Percentiles rank a stretch among this genome's conserved stretches.
These are phyloP conservation scores for Vaucheria bursata DNA, from an alignment of 352 stramenopile genomes.

Conservation along the genomic window DNA sequence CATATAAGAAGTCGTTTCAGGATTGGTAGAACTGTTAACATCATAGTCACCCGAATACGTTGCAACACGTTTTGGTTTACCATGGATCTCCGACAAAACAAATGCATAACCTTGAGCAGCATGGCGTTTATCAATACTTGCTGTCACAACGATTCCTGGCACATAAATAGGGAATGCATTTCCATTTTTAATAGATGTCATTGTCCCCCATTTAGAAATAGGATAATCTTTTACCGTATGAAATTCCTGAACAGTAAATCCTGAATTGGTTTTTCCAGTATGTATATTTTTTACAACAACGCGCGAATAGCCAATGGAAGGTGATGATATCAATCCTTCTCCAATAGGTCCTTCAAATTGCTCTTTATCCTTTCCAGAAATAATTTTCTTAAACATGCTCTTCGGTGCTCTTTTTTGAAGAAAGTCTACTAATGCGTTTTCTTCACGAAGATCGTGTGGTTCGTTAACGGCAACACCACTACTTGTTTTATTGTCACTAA, in stretches of 20 bases:
- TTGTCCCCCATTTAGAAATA: neutral
- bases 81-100: neutral
- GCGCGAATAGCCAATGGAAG: neutral
- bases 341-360: neutral
- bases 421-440: neutral
- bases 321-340: neutral
- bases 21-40: neutral
- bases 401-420: neutral
- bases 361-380: neutral
- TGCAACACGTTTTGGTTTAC: neutral
- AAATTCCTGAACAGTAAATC: neutral
- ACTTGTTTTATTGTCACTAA: neutral
- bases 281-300: slow-evolving; percentile 5
- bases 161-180: neutral
- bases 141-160: neutral
- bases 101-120: neutral
- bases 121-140: neutral
- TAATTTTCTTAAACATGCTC: neutral
- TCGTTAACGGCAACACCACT: neutral
- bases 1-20: neutral
- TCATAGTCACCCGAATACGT: neutral
- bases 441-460: neutral
- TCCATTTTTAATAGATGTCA: neutral
- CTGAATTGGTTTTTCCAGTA: neutral
- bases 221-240: neutral